A percentile compares a stretch with the other conserved stretches of the same genome.
Evolutionary conservation across 768 basidiomycete species (phyloP).

Genomic region (Rhodocollybia butyracea): DNA sequence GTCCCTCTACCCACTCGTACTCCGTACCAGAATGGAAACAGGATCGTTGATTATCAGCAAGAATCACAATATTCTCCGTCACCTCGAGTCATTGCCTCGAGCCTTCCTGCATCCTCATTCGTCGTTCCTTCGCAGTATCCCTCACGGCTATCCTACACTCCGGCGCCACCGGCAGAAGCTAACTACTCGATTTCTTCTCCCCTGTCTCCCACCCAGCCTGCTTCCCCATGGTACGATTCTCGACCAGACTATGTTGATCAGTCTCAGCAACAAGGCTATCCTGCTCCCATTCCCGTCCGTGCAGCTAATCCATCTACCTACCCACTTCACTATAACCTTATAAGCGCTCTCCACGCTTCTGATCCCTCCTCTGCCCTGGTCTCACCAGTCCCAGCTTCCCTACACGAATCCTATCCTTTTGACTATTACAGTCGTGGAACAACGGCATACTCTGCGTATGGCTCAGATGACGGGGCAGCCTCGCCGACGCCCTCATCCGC

Average conservation of each 20-base stretch:
- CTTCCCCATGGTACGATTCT: no score
- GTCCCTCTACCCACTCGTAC: not conserved
- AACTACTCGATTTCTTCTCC: not conserved
- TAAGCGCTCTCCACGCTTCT: no score
- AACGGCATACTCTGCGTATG: no score
- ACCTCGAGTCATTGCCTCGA: not conserved
- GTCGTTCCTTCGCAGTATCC: not conserved
- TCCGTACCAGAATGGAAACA: slow-evolving; percentile 2
- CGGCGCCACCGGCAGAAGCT: not conserved
- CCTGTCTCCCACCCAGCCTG: not conserved
- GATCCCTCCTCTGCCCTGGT: no score
- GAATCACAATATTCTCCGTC: not conserved
- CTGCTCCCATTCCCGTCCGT: not conserved
- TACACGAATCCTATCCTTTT: no score
- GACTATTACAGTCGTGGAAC: no score
- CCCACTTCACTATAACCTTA: no score
- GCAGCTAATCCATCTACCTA: no score
- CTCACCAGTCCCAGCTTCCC: no score
- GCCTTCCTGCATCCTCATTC: not conserved
- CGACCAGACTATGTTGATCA: no score
- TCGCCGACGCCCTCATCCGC: slow-evolving; percentile 7
- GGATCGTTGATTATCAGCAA: not conserved
- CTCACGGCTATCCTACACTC: not conserved
- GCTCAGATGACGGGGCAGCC: no score
- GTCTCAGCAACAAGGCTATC: not conserved